A percentile compares a stretch with the other conserved stretches of the same genome.
Conservation (phyloP, 768 basidiomycete species). For the Hypholoma sublateritium region DNA sequence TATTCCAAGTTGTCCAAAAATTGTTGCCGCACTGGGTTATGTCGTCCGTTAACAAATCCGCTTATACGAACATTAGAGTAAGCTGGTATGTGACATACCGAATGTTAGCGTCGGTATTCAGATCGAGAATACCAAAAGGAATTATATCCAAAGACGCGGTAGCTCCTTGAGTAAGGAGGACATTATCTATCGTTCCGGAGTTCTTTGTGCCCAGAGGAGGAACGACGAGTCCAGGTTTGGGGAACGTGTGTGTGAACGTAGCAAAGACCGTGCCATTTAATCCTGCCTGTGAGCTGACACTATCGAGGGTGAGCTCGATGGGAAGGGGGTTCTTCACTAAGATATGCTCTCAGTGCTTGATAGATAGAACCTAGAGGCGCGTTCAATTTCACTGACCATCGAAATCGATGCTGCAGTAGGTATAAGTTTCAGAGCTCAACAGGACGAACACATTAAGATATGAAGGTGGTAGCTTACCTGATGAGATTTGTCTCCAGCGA, state of each 20-base stretch:
- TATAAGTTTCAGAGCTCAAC: no score
- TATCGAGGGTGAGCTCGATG: conserved; percentile 45
- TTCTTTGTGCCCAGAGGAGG: conserved; percentile 47
- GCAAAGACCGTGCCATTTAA: conserved; percentile 57
- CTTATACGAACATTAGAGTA: not conserved
- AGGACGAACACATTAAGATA: not conserved
- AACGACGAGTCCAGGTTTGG: conserved; percentile 43
- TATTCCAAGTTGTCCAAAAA: conserved; percentile 30
- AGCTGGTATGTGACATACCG: conserved; percentile 24
- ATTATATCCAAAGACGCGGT: conserved; percentile 50
- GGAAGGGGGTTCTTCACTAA: conserved; percentile 43
- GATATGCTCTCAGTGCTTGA: not conserved
- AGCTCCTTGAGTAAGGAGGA: conserved; percentile 52
- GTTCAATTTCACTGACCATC: conserved; percentile 24
- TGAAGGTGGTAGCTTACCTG: conserved; percentile 5
- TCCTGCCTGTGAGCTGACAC: conserved; percentile 41
- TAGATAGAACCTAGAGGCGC: not conserved
- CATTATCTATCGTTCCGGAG: conserved; percentile 55
- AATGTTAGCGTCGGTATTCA: conserved; percentile 36
- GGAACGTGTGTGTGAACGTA: conserved; percentile 57
- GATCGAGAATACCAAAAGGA: conserved; percentile 50
- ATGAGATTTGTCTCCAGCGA: conserved; percentile 35
- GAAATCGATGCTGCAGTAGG: conserved; percentile 26
- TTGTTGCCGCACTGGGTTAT: conserved; percentile 26
- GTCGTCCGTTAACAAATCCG: not conserved